Evolutionary conservation across 345 rosid species (phyloP), one percentile per base, ranked within the genome.

Genomic region (Clausena lansium): DNA sequence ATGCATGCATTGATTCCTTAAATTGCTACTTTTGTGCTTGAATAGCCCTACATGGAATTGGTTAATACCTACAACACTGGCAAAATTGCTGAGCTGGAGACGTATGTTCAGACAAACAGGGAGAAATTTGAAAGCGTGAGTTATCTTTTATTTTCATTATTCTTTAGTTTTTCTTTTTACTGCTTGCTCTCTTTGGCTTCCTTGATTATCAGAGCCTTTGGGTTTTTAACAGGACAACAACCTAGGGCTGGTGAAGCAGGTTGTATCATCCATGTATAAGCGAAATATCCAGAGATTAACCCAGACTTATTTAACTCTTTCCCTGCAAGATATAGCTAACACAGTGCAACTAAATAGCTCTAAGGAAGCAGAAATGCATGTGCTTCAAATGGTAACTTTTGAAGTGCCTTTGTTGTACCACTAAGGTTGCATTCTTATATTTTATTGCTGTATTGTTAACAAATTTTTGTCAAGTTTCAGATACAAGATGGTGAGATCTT

Each of bases 321-420:
- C 99, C 58, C 97, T 97, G 71, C 93, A 97, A 91, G 99, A 94
- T 77, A 97, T 91, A 80, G 98, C 98, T 70, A 87, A 82, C 85
- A 89, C 85, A 25, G 99, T 97, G 83, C 90, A 91, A 76, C 88
- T 97, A 71, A 85, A 75, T 72, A 85, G 88, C 76, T 83, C 97
- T 4, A 97, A 97, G 84, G 98, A 92, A 84, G 99, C 98, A 28
- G 99, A 97, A 82, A 94, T 89, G 94, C 99, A 90, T 79, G 98
- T 97, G 77, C 99, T 97, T 73, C 98, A 93, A 85, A 97, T 97
- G 99, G 98, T 97, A 86, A 71, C 80, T 36, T 63, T 45, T 72
- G n/a, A 25, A 62, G 68, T 38, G 39, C 50, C 60, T 69, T 55
- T 79, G 76, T 39, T 50, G 35, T 50, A 60, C 70, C 57, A 55